Evolutionary conservation across 768 basidiomycete genomes (phyloP), one percentile per base, ranked within the genome.

Genomic region (Rhodosporidiobolus sp.): DNA sequence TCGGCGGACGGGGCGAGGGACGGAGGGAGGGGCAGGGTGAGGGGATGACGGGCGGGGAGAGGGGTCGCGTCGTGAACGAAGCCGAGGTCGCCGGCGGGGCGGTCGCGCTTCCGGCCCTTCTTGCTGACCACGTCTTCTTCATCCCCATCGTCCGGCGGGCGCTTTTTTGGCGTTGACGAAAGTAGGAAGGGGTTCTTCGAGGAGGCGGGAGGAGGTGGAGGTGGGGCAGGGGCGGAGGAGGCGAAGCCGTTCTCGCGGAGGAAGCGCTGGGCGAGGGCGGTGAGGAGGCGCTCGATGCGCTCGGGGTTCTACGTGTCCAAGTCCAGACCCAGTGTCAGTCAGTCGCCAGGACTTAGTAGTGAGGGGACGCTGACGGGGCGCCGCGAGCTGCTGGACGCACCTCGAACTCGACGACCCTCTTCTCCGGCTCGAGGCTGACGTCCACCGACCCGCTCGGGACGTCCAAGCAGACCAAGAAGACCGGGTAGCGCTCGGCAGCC

Each of bases 381-480:
- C n/a, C n/a, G n/a, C n/a, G n/a, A n/a, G n/a, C 4, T 45, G 12
- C 48, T 19, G 48, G 24, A 30, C 83, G 75, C 79, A 92, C 94
- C 81, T 86, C 84, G 57, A 94, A 83, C 66, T 88, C 86, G 45
- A 94, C 83, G 10, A 83, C 78, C 8, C 83, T 82, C 82, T 94
- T 94, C 26, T 86, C 83, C n/a, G 93, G 91, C 74, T 91, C 92
- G 38, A 93, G 78, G 70, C 87, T 87, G 67, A 90, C 89, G 78
- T 96, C 92, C 16, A 96, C 83, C 35, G 87, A 83, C 34, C 83
- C 81, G 5, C 87, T 82, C 55, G 91, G 87, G 28, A 94, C 81
- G 16, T 82, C 84, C 69, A 98, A 78, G 78, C 91, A 88, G 58
- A 98, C 83, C 57, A 93, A 89, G 79, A 90, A 97, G 70, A 93